These are phyloP conservation scores for Acer campestre DNA, from an alignment of 345 rosid genomes.

Conservation along the genomic window DNA sequence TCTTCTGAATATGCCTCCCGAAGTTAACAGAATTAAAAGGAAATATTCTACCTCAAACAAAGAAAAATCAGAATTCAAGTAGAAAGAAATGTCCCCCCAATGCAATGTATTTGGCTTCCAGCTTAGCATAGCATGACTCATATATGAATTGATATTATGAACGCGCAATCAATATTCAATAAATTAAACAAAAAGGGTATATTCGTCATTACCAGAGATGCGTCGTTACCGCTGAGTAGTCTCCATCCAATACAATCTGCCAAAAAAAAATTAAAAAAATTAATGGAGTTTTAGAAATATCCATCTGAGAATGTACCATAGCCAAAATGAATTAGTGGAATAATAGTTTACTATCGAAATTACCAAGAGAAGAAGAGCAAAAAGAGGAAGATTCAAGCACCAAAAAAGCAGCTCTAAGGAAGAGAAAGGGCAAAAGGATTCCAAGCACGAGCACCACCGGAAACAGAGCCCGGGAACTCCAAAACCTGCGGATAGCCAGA, in stretches of 20 bases:
- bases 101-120: too few species aligned
- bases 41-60: too few species aligned
- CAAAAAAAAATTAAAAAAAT: slow-evolving; percentile 14
- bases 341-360: not conserved
- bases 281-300: not conserved
- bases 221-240: slow-evolving; percentile 63
- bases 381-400: slow-evolving; percentile 74
- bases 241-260: slow-evolving; percentile 75
- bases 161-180: not conserved
- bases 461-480: slow-evolving; percentile 48
- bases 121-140: too few species aligned
- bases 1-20: too few species aligned
- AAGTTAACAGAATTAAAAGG: too few species aligned
- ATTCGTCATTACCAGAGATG: slow-evolving; percentile 52
- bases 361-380: slow-evolving; percentile 66
- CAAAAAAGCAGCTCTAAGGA: slow-evolving; percentile 71
- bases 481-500: slow-evolving; percentile 49
- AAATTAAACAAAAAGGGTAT: not conserved
- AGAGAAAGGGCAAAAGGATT: slow-evolving; percentile 60
- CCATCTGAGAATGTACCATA: not conserved
- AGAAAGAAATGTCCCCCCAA: too few species aligned
- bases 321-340: too few species aligned
- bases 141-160: too few species aligned
- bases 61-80: too few species aligned
- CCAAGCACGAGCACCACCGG: slow-evolving; percentile 59